Conservation (phyloP, 768 basidiomycete genomes). For the Obba rivulosa region DNA sequence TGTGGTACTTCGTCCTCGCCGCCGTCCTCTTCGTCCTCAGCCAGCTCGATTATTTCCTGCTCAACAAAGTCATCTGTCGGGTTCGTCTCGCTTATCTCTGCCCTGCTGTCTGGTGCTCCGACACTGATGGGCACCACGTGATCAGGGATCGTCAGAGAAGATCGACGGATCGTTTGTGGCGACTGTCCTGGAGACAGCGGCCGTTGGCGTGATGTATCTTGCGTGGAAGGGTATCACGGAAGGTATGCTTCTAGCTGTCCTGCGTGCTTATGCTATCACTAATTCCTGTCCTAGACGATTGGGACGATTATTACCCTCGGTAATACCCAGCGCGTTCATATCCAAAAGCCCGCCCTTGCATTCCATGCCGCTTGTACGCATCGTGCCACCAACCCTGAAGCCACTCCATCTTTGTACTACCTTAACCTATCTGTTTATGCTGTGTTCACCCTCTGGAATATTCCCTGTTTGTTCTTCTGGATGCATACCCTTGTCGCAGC, state of each 20-base stretch:
- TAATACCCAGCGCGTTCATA: background rate
- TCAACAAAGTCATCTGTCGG: constrained; percentile 71
- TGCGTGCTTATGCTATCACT: background rate
- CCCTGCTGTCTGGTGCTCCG: background rate
- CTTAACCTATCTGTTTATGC: too few species aligned
- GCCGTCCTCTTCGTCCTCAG: constrained; percentile 73
- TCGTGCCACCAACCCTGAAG: background rate
- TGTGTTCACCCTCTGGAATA: too few species aligned
- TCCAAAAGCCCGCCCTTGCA: too few species aligned
- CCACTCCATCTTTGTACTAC: too few species aligned
- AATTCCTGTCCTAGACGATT: too few species aligned
- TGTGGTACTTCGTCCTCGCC: constrained; percentile 72
- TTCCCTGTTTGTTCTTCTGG: too few species aligned
- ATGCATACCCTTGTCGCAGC: too few species aligned
- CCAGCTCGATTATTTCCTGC: constrained; percentile 80
- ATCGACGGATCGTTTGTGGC: constrained; percentile 87
- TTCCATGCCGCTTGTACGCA: too few species aligned
- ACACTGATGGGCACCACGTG: background rate
- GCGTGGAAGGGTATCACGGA: constrained; percentile 92
- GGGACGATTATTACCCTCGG: background rate
- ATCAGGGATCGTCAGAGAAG: constrained; percentile 54
- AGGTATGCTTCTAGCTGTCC: constrained; percentile 41
- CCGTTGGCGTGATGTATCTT: constrained; percentile 61
- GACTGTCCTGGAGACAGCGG: constrained; percentile 74
- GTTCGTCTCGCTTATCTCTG: constrained; percentile 31